These are phyloP conservation scores for Daldinia loculata DNA, from an alignment of 495 filamentous ascomycete genomes.

Conservation along the genomic window DNA sequence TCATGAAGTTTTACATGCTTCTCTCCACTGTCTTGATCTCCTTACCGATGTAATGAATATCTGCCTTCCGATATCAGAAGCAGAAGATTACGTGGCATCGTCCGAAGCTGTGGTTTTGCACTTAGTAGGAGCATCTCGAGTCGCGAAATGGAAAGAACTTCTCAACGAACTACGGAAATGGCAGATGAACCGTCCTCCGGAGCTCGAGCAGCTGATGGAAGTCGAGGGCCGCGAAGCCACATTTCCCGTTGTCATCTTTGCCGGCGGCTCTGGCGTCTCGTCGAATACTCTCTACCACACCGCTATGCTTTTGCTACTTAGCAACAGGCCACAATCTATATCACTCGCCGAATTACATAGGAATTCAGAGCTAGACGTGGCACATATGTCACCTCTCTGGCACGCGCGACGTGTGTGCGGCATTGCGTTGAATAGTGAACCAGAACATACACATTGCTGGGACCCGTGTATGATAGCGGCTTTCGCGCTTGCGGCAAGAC, in stretches of 20 bases:
- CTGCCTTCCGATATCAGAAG: neutral
- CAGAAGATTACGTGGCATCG: neutral
- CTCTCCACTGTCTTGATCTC: neutral
- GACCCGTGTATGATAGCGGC: constrained; percentile 37
- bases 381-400: constrained; percentile 19
- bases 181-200: neutral
- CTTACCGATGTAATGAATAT: neutral
- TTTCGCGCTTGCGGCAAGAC: constrained; percentile 24
- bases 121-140: neutral
- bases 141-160: neutral
- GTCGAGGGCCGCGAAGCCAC: neutral
- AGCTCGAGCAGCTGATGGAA: neutral
- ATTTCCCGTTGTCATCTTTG: neutral
- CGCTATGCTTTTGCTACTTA: neutral
- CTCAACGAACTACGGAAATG: neutral
- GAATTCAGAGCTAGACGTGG: neutral
- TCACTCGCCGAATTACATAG: neutral
- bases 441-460: constrained; percentile 32
- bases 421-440: constrained; percentile 34
- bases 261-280: neutral
- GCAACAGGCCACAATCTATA: neutral
- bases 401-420: constrained; percentile 35
- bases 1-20: neutral
- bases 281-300: neutral
- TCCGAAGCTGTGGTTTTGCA: neutral